Percentiles rank a stretch among this genome's conserved stretches.
These are phyloP conservation scores for Nicotiana noctiflora DNA, from an alignment of 257 asterid species.

Conservation along the genomic window DNA sequence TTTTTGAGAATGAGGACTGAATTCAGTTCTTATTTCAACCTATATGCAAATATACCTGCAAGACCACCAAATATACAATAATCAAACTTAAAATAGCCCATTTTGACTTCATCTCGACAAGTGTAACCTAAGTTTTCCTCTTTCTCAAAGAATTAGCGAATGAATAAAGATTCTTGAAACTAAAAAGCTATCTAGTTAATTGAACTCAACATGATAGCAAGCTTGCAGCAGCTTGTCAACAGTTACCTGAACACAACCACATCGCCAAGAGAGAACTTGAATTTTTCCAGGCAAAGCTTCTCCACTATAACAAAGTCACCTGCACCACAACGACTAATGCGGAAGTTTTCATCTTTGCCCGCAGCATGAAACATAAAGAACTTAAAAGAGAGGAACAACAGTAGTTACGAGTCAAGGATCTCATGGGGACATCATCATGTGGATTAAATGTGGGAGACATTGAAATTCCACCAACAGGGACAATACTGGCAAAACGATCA, in stretches of 20 bases:
- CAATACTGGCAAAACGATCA: slow-evolving; percentile 61
- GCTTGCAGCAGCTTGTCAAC: neutral
- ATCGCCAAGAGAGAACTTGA: slow-evolving; percentile 77
- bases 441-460: slow-evolving; percentile 93
- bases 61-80: neutral
- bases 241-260: slow-evolving; percentile 70
- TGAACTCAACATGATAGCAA: neutral
- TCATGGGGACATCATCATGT: slow-evolving; percentile 15
- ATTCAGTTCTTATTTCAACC: neutral
- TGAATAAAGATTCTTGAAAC: neutral
- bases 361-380: neutral
- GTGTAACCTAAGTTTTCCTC: neutral
- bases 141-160: neutral
- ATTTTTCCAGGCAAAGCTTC: slow-evolving; percentile 67
- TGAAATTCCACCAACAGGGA: slow-evolving; percentile 73
- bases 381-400: neutral
- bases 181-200: neutral
- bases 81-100: neutral
- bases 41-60: neutral
- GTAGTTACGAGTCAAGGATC: slow-evolving; percentile 40
- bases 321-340: slow-evolving; percentile 18
- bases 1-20: neutral
- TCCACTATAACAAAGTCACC: slow-evolving; percentile 78
- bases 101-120: neutral
- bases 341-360: neutral